phyloP scores from a whole-genome alignment of 106 monocot genomes.

The Iris macrosiphon region DNA sequence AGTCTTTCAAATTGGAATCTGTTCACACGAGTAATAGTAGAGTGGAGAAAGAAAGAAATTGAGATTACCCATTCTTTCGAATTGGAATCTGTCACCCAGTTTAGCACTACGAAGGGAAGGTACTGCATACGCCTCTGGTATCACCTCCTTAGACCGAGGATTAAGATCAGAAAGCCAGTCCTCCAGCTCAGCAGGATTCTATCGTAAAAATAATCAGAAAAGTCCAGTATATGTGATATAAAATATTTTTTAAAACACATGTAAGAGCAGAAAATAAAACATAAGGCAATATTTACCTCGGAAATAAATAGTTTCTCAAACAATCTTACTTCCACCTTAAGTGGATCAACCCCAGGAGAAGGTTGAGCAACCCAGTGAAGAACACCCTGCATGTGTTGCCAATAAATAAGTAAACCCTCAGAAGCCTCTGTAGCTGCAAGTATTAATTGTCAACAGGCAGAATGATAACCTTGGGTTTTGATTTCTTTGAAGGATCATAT shows the following conservation, averaged over 20 bases:
- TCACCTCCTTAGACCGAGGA: constrained; percentile 77
- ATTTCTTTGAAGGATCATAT: constrained; percentile 80
- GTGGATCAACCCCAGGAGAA: constrained; percentile 77
- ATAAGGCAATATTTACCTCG: constrained; percentile 41
- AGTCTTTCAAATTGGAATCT: too few species aligned
- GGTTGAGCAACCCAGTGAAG: constrained; percentile 98
- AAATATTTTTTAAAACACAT: neutral
- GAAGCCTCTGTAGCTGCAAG: too few species aligned
- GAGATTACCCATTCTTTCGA: constrained; percentile 83
- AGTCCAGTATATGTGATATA: neutral
- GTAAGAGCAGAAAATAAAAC: neutral
- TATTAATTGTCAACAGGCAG: neutral
- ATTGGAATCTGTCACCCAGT: constrained; percentile 79
- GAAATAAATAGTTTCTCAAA: constrained; percentile 92
- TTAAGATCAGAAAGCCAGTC: constrained; percentile 94
- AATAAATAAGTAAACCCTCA: too few species aligned
- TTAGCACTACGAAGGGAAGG: constrained; percentile 52
- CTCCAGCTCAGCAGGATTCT: constrained; percentile 72
- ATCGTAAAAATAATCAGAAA: neutral
- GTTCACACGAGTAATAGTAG: too few species aligned
- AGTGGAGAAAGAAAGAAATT: neutral
- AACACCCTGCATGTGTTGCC: constrained; percentile 88
- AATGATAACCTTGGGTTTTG: constrained; percentile 69
- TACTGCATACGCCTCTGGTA: constrained; percentile 66
- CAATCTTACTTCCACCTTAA: constrained; percentile 86